A percentile compares a stretch with the other conserved stretches of the same genome.
Conservation (phyloP, 2,329 filamentous ascomycete species). For the Aspergillus neoniger region DNA sequence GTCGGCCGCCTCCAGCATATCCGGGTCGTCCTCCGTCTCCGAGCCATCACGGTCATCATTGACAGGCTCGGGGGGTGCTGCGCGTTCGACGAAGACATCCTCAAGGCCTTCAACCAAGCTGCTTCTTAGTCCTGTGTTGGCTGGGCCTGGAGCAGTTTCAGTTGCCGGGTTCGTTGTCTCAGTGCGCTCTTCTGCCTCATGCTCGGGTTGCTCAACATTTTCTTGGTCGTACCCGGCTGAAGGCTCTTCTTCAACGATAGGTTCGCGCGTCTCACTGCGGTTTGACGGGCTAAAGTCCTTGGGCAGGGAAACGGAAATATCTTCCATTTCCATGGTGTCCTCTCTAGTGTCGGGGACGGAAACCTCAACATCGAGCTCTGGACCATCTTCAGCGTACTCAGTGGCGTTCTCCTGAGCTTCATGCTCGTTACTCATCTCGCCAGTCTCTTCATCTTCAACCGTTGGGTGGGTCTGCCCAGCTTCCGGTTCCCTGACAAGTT, state of each 20-base stretch:
- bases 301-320: background rate
- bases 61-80: background rate
- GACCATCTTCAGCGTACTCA: constrained; percentile 1
- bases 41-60: background rate
- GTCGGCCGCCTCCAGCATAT: constrained; percentile 2
- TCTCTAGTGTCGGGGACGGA: background rate
- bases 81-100: constrained; percentile 22
- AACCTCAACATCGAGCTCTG: background rate
- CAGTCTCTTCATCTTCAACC: background rate
- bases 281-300: background rate
- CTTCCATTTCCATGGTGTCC: background rate
- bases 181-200: background rate
- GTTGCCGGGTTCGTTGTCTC: background rate
- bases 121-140: background rate
- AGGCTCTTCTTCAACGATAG: background rate
- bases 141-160: background rate
- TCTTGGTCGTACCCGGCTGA: background rate
- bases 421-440: background rate
- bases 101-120: constrained; percentile 19
- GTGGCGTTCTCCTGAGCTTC: background rate
- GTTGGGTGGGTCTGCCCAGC: background rate
- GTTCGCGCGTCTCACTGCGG: background rate
- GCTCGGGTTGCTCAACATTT: background rate
- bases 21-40: background rate
- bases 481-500: background rate